phyloP scores from a whole-genome alignment of 2,329 filamentous ascomycete species.

The Cytospora mali region DNA sequence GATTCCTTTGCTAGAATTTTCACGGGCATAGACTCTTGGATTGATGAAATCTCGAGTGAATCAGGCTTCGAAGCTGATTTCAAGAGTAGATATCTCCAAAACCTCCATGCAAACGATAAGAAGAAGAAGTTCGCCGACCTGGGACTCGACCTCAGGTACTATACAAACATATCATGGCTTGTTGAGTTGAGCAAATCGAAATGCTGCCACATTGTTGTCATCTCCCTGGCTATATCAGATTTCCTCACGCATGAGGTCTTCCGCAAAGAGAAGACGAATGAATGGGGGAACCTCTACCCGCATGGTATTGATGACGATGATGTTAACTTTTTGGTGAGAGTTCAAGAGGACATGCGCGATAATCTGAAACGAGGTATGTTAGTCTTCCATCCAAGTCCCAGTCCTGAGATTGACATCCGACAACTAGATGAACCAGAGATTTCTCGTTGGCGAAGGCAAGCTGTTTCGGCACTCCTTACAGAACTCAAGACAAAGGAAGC shows the following conservation, averaged over 20 bases:
- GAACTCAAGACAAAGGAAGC: background rate
- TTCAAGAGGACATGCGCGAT: background rate
- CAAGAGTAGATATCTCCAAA: background rate
- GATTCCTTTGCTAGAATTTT: background rate
- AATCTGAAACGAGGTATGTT: background rate
- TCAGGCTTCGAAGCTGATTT: background rate
- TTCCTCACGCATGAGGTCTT: conserved; percentile 3
- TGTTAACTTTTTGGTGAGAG: background rate
- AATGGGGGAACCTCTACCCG: background rate
- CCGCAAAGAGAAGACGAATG: background rate
- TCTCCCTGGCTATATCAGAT: background rate
- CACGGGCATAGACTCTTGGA: background rate
- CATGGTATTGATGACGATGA: background rate
- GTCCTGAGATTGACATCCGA: background rate
- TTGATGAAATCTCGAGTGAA: background rate
- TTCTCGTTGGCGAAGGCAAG: background rate
- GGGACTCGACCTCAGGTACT: background rate
- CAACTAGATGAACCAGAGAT: background rate
- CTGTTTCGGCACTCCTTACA: background rate
- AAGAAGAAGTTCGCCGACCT: background rate
- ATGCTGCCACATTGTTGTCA: background rate
- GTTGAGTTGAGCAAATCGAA: background rate
- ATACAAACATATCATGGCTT: background rate
- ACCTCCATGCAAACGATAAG: background rate
- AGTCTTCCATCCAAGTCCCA: background rate